Base-by-base conservation (phyloP, 1,284 basidiomycete species). In the Melampsora larici-populina region DNA sequence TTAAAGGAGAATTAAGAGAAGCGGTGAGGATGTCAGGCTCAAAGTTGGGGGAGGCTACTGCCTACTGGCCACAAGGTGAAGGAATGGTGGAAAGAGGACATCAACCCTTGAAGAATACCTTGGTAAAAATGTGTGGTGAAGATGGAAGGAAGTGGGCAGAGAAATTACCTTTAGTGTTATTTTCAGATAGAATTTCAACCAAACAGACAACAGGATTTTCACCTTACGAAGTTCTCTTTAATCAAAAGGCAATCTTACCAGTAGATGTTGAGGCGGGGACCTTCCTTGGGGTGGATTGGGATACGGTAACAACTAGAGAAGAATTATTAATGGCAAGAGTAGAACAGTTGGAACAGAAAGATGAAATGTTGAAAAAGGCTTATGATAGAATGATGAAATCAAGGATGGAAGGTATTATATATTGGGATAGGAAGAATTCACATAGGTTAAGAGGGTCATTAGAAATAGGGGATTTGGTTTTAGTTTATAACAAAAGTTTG, bases 291-390 rank as follows among this genome's bases (percentile, higher is more conserved):
- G 17, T 71, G 55, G 8, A 71, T 71, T 71, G 8, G 51, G 49
- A 55, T 24, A 58, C 55, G 5, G 69, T 71, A 4, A 58, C 33
- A n/a, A 33, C 24, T 60, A 15, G 24, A 36, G 69, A 29, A 18
- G 33, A 71, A 15, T 36, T 71, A 18, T 24, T 71, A 43, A 67
- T n/a, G n/a, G n/a, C n/a, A n/a, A n/a, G n/a, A n/a, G n/a, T n/a
- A n/a, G n/a, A n/a, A n/a, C n/a, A n/a, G 43, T 24, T 67, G 3
- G 9, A 33, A 2, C 11, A 18, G 40, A n/a, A 7, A 4, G 67
- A 69, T 5, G 43, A 43, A 13, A 21, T 69, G 2, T 21, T 72
- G 33, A 43, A 55, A 9, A 40, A 48, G 24, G 69, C 58, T 4
- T 11, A 24, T 9, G 46, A 68, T 11, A 33, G 43, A 24, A 40